Base-by-base conservation (phyloP, 73 alveolate genomes). In the Uronychia binucleata region DNA sequence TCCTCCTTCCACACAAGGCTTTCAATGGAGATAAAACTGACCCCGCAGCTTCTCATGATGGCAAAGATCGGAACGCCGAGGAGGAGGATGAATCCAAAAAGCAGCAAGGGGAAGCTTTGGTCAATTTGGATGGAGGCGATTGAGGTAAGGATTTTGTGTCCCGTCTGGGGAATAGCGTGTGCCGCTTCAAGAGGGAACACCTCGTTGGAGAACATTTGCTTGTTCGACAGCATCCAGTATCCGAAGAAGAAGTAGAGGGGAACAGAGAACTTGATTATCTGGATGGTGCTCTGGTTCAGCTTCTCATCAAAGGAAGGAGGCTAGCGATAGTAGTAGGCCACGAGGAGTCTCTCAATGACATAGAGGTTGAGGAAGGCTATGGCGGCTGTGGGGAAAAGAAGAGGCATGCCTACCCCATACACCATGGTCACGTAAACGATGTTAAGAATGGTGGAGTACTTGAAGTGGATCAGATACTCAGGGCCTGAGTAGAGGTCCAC, bases 401-500 rank as follows among this genome's bases (percentile, higher is more conserved):
- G 28, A 1, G 96, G 96, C 31, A 81, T 57, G 35, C 91, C 96
- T 0, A 88, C 80, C 26, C 93, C 92, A 35, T 91, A 87, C 91
- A 87, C 84, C 83, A 91, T 57, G n/a, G 93, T 85, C 33, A 91
- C 90, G 85, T 87, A 91, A 77, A 84, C 79, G 33, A 91, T 79
- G 59, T 88, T 88, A n/a, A 86, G 60, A 28, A 86, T 78, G 27
- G 82, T 82, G 28, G 96, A 91, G 79, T 91, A 91, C 88, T 85
- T 91, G 86, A 76, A 91, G 28, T 88, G 93, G 80, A 91, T 91
- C 84, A 87, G 57, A 59, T 82, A 91, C 35, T 86, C 96, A 25
- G 96, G 96, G n/a, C 96, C 96, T 0, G 90, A 33, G 80, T 91
- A 91, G 33, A 91, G n/a, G 35, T 91, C 92, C 57, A 91, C 87